Evolutionary conservation across 2,329 filamentous ascomycete genomes (phyloP).

Genomic region (Sporothrix variecibatus): DNA sequence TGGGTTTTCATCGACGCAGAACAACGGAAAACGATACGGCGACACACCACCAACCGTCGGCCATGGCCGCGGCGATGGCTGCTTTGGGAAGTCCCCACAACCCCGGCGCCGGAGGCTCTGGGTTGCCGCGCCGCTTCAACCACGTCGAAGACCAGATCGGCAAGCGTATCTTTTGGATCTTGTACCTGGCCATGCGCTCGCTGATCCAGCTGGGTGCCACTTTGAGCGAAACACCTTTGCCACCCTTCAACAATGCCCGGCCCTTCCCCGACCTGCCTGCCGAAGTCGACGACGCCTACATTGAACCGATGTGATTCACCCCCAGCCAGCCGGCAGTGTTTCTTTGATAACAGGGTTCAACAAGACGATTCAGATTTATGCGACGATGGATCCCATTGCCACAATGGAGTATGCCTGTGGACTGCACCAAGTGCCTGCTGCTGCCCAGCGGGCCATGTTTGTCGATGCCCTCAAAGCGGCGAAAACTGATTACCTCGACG

Average conservation of each 20-base stretch:
- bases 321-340: conserved; percentile 67
- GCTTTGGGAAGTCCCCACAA: not conserved
- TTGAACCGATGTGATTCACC: conserved; percentile 68
- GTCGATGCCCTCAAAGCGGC: conserved; percentile 69
- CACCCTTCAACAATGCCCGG: conserved; percentile 72
- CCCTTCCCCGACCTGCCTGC: conserved; percentile 74
- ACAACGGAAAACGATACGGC: conserved; percentile 23
- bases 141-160: conserved; percentile 73
- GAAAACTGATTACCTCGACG: conserved; percentile 68
- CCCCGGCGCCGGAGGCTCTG: not conserved
- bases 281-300: conserved; percentile 82
- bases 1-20: conserved; percentile 65
- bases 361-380: conserved; percentile 73
- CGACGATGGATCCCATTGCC: conserved; percentile 75
- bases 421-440: conserved; percentile 74
- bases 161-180: conserved; percentile 81
- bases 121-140: conserved; percentile 45
- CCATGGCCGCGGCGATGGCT: conserved; percentile 5
- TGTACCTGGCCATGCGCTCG: conserved; percentile 73
- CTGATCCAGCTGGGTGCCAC: conserved; percentile 75
- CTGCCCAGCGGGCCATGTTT: conserved; percentile 72
- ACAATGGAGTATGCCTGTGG: conserved; percentile 84
- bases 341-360: conserved; percentile 81
- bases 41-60: not conserved
- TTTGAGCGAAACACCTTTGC: conserved; percentile 71